Evolutionary conservation across 805 yeast species (phyloP).

Genomic region (Monosporozyma servazzii): DNA sequence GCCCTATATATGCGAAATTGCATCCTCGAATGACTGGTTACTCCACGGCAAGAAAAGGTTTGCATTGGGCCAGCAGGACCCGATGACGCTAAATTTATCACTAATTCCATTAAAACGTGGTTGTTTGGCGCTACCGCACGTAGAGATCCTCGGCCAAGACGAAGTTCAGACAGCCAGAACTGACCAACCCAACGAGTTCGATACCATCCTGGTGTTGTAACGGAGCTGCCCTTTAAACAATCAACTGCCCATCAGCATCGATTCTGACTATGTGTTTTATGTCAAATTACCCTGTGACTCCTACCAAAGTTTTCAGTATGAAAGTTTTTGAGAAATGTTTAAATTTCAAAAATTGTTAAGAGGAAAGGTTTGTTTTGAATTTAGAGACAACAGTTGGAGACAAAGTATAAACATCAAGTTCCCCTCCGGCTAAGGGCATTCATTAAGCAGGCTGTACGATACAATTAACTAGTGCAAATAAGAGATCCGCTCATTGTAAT

Average conservation of each 20-base stretch:
- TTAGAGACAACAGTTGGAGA: neutral
- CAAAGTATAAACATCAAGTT: neutral
- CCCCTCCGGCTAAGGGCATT: too few species aligned
- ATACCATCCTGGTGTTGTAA: conserved; percentile 45
- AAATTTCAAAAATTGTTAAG: too few species aligned
- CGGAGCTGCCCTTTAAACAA: too few species aligned
- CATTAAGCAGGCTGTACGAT: too few species aligned
- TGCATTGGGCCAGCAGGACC: conserved; percentile 31
- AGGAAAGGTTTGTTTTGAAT: too few species aligned
- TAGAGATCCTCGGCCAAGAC: conserved; percentile 36
- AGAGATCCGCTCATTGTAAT: neutral
- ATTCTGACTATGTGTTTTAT: too few species aligned
- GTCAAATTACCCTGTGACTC: too few species aligned
- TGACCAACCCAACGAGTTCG: conserved; percentile 59
- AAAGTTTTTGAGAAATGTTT: too few species aligned
- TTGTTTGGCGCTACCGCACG: conserved; percentile 54
- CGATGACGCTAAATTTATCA: conserved; percentile 29
- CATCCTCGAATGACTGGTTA: conserved; percentile 64
- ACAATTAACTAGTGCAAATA: neutral
- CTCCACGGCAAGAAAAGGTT: conserved; percentile 62
- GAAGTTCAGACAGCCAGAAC: conserved; percentile 42
- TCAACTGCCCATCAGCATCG: too few species aligned
- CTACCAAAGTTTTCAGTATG: too few species aligned
- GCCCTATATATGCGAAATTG: conserved; percentile 38
- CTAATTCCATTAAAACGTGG: conserved; percentile 75